Base-by-base conservation (phyloP, 768 basidiomycete species). In the Lactarius sp. region DNA sequence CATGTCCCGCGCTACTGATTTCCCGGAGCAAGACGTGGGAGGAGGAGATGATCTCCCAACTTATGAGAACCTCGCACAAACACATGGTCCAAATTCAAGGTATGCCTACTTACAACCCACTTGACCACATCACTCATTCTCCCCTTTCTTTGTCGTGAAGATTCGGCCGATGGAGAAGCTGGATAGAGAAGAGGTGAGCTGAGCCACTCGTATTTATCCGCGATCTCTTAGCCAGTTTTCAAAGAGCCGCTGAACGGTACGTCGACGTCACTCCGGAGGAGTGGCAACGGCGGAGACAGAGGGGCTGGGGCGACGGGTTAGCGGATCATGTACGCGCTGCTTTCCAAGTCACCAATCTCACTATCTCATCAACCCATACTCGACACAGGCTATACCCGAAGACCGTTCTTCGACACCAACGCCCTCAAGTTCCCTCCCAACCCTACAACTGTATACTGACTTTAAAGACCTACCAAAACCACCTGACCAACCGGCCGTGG, bases 51-150 rank as follows among this genome's bases (percentile, higher is more conserved):
- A 82, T 47, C 79, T 92, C 8, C 91, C 91, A 18, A 86, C 86
- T 4, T 94, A 94, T 69, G 86, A 90, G 60, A 87, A 90, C 71
- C 83, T 93, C n/a, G 84, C 85, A 5, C 77, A 80, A 7, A 84
- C 90, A 70, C 81, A 85, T 65, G 90, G 88, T 50, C 87, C 91
- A 5, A 92, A 93, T 76, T 92, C 91, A 41, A 87, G 91, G 90
- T 83, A 73, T 68, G 78, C 2, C 4, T 13, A 20, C 16, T 39
- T 4, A 44, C 33, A 8, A 18, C 42, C 39, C 46, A 18, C 12
- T 13, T 39, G 13, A 14, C 27, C 4, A 18, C n/a, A 27, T 27
- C 31, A 2, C 9, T 9, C 16, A 12, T 42, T 59, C 12, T 39
- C 8, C 53, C 10, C 18, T 31, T 7, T 16, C 53, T 16, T 61